Percentiles rank a stretch among this genome's conserved stretches.
These are phyloP conservation scores for Boletus smithii DNA, from an alignment of 1,284 basidiomycete species.

Conservation along the genomic window DNA sequence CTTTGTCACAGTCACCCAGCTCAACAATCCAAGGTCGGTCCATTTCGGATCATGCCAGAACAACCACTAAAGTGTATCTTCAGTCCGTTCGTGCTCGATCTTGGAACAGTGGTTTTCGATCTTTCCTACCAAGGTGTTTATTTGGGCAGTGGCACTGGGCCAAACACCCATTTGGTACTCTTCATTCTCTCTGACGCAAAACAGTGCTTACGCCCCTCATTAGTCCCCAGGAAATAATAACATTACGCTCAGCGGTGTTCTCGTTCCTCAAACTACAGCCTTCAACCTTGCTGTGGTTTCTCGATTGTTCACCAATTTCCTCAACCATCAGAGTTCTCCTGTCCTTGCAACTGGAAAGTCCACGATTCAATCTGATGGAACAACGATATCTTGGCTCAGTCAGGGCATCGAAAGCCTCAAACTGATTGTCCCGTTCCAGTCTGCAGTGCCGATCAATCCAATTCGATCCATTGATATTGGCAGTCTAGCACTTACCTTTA, in stretches of 20 bases:
- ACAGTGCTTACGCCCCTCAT: constrained; percentile 1
- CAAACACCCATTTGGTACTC: constrained; percentile 49
- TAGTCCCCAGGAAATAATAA: constrained; percentile 56
- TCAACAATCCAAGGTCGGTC: constrained; percentile 61
- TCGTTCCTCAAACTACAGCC: constrained; percentile 53
- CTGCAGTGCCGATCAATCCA: constrained; percentile 55
- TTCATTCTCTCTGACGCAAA: not conserved
- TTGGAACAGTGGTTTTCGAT: constrained; percentile 68
- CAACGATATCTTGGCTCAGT: constrained; percentile 66
- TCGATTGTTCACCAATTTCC: constrained; percentile 68
- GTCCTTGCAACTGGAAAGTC: constrained; percentile 62
- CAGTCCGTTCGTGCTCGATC: constrained; percentile 66
- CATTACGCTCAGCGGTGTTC: constrained; percentile 59
- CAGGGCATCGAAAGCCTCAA: constrained; percentile 56
- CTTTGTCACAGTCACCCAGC: constrained; percentile 54
- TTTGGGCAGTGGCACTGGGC: constrained; percentile 57
- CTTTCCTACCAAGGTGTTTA: constrained; percentile 58
- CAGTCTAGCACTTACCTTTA: constrained; percentile 59
- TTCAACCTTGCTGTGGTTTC: constrained; percentile 54
- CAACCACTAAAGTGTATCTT: not conserved
- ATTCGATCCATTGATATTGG: constrained; percentile 69
- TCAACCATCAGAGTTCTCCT: constrained; percentile 61
- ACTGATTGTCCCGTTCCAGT: constrained; percentile 62
- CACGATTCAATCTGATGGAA: constrained; percentile 52
- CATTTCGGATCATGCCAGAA: not conserved